Base-by-base conservation (phyloP, 805 yeast species). In the Wickerhamiella kurtzmanii region DNA sequence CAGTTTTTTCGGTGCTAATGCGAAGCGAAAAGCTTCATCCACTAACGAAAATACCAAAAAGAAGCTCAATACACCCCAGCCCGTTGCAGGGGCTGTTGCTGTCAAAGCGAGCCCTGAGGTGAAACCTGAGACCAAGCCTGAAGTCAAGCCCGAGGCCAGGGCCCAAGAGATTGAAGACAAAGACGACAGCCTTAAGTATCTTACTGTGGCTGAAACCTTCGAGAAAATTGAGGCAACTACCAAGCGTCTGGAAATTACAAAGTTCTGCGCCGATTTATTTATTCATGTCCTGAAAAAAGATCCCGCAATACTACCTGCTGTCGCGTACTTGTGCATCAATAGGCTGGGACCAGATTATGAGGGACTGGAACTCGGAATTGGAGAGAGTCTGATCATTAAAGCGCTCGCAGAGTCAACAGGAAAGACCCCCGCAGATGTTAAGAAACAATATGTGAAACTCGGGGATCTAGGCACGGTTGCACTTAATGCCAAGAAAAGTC, bases 401-500 rank as follows among this genome's bases (percentile, higher is more conserved):
- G 92, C 97, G 0, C 76, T 92, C 37, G 78, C 87, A 35, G 95
- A 84, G 58, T 77, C 94, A 44, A 88, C 95, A 16, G 98, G 98
- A 1, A 71, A 94, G 47, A 73, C 88, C 0, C 54, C 76, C 1
- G 67, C 77, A 2, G 84, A 80, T 50, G 74, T 92, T 45, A 87
- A 78, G 60, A 68, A 70, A 28, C 92, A 85, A 50, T 83, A 80
- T 57, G 80, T 77, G 45, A 77, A 82, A 51, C 73, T 76, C 5
- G 98, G 98, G 36, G 98, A 92, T 65, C 70, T 92, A 49, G 98
- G 98, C 1, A 67, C 76, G 35, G 92, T 92, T 48, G 97, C 98
- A 0, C 77, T 79, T 54, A 75, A 76, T 47, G 84, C 96, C 0
- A 73, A 96, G 55, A 72, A 80, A 13, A 83, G 77, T 18, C 98